Conservation (phyloP, 768 basidiomycete species). For the Mycena crocata region DNA sequence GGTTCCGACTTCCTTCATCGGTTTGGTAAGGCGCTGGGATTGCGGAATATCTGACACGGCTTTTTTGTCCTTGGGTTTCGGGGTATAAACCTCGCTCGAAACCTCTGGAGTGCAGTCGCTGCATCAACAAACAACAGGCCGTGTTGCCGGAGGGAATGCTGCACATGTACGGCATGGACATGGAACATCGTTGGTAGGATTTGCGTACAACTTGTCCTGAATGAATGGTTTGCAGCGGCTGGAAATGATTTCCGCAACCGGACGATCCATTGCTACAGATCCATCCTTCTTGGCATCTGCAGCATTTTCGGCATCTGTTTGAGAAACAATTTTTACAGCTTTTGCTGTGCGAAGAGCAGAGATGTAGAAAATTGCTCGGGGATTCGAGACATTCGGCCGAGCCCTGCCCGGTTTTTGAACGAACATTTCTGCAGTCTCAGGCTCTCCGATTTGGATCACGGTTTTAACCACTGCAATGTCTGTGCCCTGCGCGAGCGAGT, state of each 20-base stretch:
- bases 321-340: neutral
- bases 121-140: conserved; percentile 1
- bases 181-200: neutral
- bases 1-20: conserved; percentile 6
- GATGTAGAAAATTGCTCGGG: conserved; percentile 14
- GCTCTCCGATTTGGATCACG: conserved; percentile 9
- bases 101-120: neutral
- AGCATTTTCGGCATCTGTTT: conserved; percentile 8
- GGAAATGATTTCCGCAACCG: neutral
- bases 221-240: neutral
- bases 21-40: neutral
- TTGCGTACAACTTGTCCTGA: conserved; percentile 1
- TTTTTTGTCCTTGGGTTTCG: neutral
- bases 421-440: neutral
- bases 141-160: neutral
- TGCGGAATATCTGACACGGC: neutral
- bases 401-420: conserved; percentile 10
- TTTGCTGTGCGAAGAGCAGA: neutral
- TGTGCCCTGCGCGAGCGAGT: neutral
- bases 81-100: neutral
- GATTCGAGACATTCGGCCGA: neutral
- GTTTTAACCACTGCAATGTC: conserved; percentile 6
- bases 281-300: neutral
- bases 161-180: conserved; percentile 1
- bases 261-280: neutral